These are phyloP conservation scores for Aspergillus ibericus DNA, from an alignment of 2,329 filamentous ascomycete genomes.

Conservation along the genomic window DNA sequence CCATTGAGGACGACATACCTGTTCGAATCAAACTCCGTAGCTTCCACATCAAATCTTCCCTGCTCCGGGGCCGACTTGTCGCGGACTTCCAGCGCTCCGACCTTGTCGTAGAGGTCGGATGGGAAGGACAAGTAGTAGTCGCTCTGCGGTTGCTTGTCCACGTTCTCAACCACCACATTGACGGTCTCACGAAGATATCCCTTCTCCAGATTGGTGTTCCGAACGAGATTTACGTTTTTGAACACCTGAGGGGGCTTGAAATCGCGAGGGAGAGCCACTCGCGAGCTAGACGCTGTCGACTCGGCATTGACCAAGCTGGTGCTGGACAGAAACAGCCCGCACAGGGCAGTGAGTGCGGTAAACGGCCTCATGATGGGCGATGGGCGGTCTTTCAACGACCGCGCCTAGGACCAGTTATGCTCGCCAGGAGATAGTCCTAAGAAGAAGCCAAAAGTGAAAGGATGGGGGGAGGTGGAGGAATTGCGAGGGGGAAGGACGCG, in stretches of 20 bases:
- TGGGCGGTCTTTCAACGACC: slow-evolving; percentile 28
- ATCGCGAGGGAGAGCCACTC: slow-evolving; percentile 39
- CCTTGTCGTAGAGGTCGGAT: slow-evolving; percentile 67
- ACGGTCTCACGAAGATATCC: slow-evolving; percentile 84
- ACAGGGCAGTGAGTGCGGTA: slow-evolving; percentile 37
- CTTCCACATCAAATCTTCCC: slow-evolving; percentile 67
- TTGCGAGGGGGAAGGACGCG: slow-evolving; percentile 12
- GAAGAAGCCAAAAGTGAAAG: slow-evolving; percentile 16
- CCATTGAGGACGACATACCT: slow-evolving; percentile 57
- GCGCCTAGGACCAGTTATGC: slow-evolving; percentile 23
- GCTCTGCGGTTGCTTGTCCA: slow-evolving; percentile 72
- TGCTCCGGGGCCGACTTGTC: slow-evolving; percentile 78
- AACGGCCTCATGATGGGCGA: slow-evolving; percentile 43
- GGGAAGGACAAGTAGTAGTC: slow-evolving; percentile 93
- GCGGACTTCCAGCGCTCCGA: slow-evolving; percentile 87
- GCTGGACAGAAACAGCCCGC: slow-evolving; percentile 36
- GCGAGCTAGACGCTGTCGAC: slow-evolving; percentile 28
- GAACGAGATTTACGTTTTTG: slow-evolving; percentile 88
- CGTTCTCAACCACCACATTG: slow-evolving; percentile 93
- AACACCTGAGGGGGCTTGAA: slow-evolving; percentile 90
- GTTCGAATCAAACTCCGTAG: slow-evolving; percentile 60
- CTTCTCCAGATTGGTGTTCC: slow-evolving; percentile 90
- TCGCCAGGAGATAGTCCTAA: slow-evolving; percentile 20
- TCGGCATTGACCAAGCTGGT: slow-evolving; percentile 36
- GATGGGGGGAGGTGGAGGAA: slow-evolving; percentile 2